phyloP scores from a whole-genome alignment of 2,329 filamentous ascomycete genomes.

The Metarhizium robertsii region DNA sequence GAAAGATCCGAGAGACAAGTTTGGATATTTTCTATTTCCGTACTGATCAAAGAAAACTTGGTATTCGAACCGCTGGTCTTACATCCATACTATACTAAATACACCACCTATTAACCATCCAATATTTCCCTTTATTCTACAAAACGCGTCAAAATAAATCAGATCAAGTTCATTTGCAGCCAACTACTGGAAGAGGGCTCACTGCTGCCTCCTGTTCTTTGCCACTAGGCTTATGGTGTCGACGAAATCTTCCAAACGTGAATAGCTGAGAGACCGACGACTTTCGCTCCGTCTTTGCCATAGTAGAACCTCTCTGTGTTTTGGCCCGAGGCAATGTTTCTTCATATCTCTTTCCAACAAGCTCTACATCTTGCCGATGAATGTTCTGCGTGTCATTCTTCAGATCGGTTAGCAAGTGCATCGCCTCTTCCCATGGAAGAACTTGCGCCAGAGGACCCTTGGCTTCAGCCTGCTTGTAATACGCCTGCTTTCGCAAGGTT shows the following conservation, averaged over 20 bases:
- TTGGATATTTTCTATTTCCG: too few relatives aligned
- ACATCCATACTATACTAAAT: too few relatives aligned
- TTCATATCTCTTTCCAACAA: too few relatives aligned
- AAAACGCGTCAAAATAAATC: not conserved
- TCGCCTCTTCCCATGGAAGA: not conserved
- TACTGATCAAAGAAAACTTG: too few relatives aligned
- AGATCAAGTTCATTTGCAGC: not conserved
- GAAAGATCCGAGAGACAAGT: too few relatives aligned
- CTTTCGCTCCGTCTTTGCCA: not conserved
- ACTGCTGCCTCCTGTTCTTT: not conserved
- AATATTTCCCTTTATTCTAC: too few relatives aligned
- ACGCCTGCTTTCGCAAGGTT: not conserved
- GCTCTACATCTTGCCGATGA: not conserved
- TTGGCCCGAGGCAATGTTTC: not conserved
- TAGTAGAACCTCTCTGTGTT: not conserved
- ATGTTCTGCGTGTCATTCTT: not conserved
- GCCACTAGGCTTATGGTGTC: not conserved
- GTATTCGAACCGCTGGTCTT: too few relatives aligned
- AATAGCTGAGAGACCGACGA: not conserved
- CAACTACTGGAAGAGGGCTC: not conserved
- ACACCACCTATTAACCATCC: too few relatives aligned
- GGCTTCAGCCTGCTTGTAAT: not conserved
- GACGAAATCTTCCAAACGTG: not conserved
- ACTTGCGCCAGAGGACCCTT: not conserved
- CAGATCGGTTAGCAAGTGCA: not conserved